These are phyloP conservation scores for Cryptococcus sp. DNA, from an alignment of 1,284 basidiomycete genomes.

Conservation along the genomic window DNA sequence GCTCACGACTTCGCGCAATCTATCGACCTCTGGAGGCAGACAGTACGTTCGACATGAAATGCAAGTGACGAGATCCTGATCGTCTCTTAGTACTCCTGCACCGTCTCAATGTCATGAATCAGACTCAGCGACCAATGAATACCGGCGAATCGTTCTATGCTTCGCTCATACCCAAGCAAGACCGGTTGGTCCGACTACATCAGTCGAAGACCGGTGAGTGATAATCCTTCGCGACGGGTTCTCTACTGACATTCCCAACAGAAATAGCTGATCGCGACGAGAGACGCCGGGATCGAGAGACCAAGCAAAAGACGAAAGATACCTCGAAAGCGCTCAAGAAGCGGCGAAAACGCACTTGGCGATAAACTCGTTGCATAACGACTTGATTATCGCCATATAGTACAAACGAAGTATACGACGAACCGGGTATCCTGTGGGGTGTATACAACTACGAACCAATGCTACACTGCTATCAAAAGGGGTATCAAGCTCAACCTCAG, in stretches of 20 bases:
- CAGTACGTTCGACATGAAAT: slow-evolving; percentile 5
- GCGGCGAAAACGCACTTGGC: neutral
- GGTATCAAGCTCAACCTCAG: neutral
- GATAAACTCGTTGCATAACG: neutral
- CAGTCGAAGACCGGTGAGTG: neutral
- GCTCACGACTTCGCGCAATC: slow-evolving; percentile 12
- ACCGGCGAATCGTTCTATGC: neutral
- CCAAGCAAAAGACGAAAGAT: no score
- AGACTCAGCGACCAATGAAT: neutral
- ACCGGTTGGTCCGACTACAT: neutral
- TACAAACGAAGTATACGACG: slow-evolving; percentile 1
- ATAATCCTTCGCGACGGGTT: neutral
- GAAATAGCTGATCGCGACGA: no score
- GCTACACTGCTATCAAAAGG: neutral
- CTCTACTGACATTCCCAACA: no score
- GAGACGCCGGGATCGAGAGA: no score
- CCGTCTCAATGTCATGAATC: slow-evolving; percentile 11
- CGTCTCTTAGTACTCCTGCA: slow-evolving; percentile 9
- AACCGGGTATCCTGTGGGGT: slow-evolving; percentile 6
- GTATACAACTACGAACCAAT: slow-evolving; percentile 3
- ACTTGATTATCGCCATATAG: neutral
- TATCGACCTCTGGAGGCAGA: slow-evolving; percentile 14
- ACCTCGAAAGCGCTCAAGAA: neutral
- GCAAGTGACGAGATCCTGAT: neutral
- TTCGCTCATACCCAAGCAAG: neutral